phyloP scores from a whole-genome alignment of 192 early-diverging fungal species.

The Anaeromyces robustus region DNA sequence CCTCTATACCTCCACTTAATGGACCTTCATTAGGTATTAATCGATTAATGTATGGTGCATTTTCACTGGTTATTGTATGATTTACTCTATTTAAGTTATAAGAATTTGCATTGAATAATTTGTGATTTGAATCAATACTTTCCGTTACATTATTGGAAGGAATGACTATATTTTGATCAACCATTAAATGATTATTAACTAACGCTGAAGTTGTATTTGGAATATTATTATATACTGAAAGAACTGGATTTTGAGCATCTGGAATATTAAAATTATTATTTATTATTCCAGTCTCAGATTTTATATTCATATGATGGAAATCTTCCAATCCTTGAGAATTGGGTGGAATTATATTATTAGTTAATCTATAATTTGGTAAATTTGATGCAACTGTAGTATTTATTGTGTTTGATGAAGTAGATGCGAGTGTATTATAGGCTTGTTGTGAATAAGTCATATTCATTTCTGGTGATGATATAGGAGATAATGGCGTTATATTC shows the following conservation, averaged over 20 bases:
- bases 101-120: neutral
- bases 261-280: neutral
- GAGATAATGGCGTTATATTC: neutral
- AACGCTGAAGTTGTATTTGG: neutral
- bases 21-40: slow-evolving; percentile 76
- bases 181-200: neutral
- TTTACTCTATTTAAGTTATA: neutral
- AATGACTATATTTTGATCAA: neutral
- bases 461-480: neutral
- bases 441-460: neutral
- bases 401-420: neutral
- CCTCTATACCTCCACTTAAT: slow-evolving; percentile 65
- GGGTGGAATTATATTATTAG: neutral
- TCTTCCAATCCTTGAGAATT: neutral
- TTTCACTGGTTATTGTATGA: neutral
- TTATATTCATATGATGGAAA: neutral
- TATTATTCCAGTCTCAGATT: neutral
- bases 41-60: slow-evolving; percentile 31
- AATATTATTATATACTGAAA: neutral
- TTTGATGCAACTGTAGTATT: neutral
- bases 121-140: neutral
- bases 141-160: neutral
- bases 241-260: too few species aligned
- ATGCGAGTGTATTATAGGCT: neutral
- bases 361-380: neutral